Conservation (phyloP, 306 rosid species). For the Malus orientalis region DNA sequence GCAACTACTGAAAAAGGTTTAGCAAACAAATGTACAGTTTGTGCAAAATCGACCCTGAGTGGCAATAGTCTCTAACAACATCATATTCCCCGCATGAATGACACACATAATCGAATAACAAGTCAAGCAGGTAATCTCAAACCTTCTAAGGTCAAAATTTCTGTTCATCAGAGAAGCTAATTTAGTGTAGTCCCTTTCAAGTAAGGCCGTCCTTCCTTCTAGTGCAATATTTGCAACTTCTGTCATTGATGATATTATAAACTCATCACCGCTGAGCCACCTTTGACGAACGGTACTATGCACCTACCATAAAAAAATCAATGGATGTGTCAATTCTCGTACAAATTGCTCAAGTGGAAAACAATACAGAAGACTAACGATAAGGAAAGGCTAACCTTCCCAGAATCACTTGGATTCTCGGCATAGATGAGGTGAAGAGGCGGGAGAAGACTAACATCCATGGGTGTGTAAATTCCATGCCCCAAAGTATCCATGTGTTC, state of each 20-base stretch:
- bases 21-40: not conserved
- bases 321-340: not conserved
- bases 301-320: slow-evolving; percentile 35
- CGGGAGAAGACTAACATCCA: slow-evolving; percentile 75
- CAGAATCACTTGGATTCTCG: slow-evolving; percentile 93
- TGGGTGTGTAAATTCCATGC: slow-evolving; percentile 66
- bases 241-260: slow-evolving; percentile 65
- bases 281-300: slow-evolving; percentile 76
- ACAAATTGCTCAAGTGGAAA: not conserved
- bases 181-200: slow-evolving; percentile 53
- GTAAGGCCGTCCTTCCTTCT: slow-evolving; percentile 62
- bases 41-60: not conserved
- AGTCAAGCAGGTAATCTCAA: not conserved
- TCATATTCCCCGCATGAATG: not conserved
- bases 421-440: slow-evolving; percentile 74
- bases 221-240: slow-evolving; percentile 67
- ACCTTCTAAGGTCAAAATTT: slow-evolving; percentile 88
- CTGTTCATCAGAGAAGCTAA: slow-evolving; percentile 65
- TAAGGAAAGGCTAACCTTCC: slow-evolving; percentile 53
- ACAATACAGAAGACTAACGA: not conserved
- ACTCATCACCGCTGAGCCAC: slow-evolving; percentile 80
- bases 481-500: slow-evolving; percentile 64
- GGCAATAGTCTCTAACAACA: not conserved
- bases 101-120: not conserved
- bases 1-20: not conserved